phyloP scores from a whole-genome alignment of 2,329 filamentous ascomycete genomes.

The Penicillium palitans region DNA sequence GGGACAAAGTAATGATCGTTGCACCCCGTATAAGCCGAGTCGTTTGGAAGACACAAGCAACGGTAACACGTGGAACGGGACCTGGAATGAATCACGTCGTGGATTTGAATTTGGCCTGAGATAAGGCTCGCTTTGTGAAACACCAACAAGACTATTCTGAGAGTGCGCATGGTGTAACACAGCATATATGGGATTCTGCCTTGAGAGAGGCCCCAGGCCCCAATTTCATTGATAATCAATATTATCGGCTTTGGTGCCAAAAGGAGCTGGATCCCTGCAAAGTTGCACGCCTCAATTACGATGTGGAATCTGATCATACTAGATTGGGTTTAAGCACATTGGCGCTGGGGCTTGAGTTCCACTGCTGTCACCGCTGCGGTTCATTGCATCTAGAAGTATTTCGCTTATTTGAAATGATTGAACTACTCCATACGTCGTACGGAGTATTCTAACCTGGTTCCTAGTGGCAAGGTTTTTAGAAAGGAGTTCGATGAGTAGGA shows the following conservation, averaged over 20 bases:
- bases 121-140: neutral
- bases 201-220: neutral
- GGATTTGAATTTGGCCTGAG: neutral
- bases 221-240: neutral
- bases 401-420: neutral
- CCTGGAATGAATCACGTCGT: neutral
- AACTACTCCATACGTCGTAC: neutral
- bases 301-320: neutral
- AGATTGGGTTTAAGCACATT: neutral
- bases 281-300: neutral
- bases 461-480: neutral
- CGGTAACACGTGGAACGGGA: slow-evolving; percentile 1
- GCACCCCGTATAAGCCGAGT: neutral
- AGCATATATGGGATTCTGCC: neutral
- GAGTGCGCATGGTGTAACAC: neutral
- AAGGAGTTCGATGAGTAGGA: neutral
- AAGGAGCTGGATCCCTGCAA: neutral
- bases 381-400: slow-evolving; percentile 2
- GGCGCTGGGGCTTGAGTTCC: neutral
- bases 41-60: neutral
- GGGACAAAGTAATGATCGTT: neutral
- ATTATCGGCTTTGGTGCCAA: neutral
- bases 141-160: neutral
- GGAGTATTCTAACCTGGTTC: neutral
- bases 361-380: neutral